Conservation (phyloP, 2,329 filamentous ascomycete species). For the Fusarium veterinarium region DNA sequence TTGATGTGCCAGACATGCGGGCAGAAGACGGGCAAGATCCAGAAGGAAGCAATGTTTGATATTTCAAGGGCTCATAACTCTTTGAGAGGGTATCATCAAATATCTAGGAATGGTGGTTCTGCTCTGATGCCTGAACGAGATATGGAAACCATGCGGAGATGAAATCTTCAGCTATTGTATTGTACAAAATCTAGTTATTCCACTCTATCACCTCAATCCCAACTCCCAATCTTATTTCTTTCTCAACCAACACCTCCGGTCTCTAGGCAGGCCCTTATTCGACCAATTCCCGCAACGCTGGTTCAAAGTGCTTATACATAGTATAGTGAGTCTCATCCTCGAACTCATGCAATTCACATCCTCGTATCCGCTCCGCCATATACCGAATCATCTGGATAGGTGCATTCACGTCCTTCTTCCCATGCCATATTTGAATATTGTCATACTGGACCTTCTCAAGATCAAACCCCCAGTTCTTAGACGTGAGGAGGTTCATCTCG, state of each 20-base stretch:
- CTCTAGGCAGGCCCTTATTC: fast-evolving
- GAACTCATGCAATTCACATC: slow-evolving; percentile 49
- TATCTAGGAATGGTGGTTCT: fast-evolving
- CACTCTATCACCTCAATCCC: background rate
- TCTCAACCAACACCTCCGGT: fast-evolving
- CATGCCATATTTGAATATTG: slow-evolving; percentile 49
- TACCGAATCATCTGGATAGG: slow-evolving; percentile 51
- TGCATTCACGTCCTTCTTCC: slow-evolving; percentile 47
- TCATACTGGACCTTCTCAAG: slow-evolving; percentile 45
- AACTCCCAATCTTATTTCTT: background rate
- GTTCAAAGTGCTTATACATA: slow-evolving; percentile 41
- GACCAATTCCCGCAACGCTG: background rate
- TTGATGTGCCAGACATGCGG: slow-evolving; percentile 18
- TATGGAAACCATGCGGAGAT: no score
- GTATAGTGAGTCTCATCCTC: slow-evolving; percentile 50
- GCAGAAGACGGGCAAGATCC: background rate
- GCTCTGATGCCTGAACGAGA: fast-evolving
- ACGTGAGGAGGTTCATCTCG: slow-evolving; percentile 47
- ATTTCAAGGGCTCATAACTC: fast-evolving
- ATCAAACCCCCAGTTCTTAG: slow-evolving; percentile 46
- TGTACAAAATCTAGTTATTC: background rate
- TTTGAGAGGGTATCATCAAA: fast-evolving
- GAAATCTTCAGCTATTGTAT: fast-evolving
- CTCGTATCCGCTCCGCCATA: slow-evolving; percentile 51
- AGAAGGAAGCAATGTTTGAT: fast-evolving